These are phyloP conservation scores for Aspergillus haitiensis DNA, from an alignment of 495 filamentous ascomycete genomes.

Conservation along the genomic window DNA sequence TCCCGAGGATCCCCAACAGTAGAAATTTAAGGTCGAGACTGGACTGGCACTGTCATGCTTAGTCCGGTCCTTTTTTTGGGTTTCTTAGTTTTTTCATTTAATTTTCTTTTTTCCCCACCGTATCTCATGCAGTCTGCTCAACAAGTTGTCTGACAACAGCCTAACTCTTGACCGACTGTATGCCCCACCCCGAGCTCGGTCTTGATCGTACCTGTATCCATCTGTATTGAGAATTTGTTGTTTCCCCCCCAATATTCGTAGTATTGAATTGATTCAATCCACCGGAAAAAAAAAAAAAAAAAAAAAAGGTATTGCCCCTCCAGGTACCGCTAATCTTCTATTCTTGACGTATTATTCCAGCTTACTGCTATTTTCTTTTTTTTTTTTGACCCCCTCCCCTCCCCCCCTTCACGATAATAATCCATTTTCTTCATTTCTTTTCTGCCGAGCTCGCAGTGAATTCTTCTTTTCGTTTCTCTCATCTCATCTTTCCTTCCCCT, in stretches of 20 bases:
- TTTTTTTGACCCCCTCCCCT: conserved; percentile 17
- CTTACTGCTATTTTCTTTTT: conserved; percentile 3
- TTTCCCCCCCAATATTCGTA: conserved; percentile 11
- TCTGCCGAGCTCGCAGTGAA: conserved; percentile 18
- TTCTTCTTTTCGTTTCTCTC: conserved; percentile 13
- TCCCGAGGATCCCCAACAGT: conserved; percentile 29
- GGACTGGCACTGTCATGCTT: conserved; percentile 16
- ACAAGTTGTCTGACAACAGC: conserved; percentile 1
- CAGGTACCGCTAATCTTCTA: conserved; percentile 2
- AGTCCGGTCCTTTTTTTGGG: conserved; percentile 17
- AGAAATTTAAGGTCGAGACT: conserved; percentile 20
- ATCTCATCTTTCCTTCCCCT: conserved; percentile 10
- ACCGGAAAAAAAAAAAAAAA: not conserved
- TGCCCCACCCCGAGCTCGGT: conserved; percentile 4
- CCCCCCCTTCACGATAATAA: conserved; percentile 15
- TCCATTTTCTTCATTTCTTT: conserved; percentile 16
- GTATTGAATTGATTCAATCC: not conserved
- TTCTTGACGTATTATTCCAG: conserved; percentile 1
- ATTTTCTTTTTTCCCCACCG: conserved; percentile 6
- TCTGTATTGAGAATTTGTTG: conserved; percentile 10
- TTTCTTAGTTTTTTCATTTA: not conserved
- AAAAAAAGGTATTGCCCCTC: not conserved
- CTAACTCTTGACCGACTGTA: not conserved
- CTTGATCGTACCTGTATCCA: conserved; percentile 14
- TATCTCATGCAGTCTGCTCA: conserved; percentile 1